Percentiles rank a stretch among this genome's conserved stretches.
Conservation (phyloP, 2,329 filamentous ascomycete species). For the Fusarium nelsonii region DNA sequence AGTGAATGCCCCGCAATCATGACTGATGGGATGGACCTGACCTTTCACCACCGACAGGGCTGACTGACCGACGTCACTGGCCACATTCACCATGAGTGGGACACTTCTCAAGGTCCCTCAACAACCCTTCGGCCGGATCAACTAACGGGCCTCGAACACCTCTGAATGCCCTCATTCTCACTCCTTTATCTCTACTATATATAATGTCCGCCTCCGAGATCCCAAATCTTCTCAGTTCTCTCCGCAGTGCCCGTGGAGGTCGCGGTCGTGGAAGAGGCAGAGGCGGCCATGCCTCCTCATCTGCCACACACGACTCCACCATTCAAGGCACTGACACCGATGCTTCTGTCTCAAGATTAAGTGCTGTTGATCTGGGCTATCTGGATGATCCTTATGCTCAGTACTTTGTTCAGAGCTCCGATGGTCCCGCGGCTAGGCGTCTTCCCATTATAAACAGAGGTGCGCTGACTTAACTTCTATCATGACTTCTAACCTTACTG, state of each 20-base stretch:
- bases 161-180: conserved; percentile 13
- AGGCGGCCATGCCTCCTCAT: conserved; percentile 51
- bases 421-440: conserved; percentile 68
- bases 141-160: conserved; percentile 2
- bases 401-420: conserved; percentile 69
- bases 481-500: conserved; percentile 22
- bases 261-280: conserved; percentile 47
- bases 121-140: conserved; percentile 17
- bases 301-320: conserved; percentile 73
- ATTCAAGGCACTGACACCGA: conserved; percentile 94
- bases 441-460: conserved; percentile 96
- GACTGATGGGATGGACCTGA: neutral
- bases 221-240: conserved; percentile 76
- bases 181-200: neutral
- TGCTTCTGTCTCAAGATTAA: conserved; percentile 88
- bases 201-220: conserved; percentile 79
- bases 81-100: conserved; percentile 1
- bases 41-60: conserved; percentile 9
- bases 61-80: conserved; percentile 30
- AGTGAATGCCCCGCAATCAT: conserved; percentile 28
- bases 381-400: conserved; percentile 83
- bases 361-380: conserved; percentile 88
- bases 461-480: conserved; percentile 53
- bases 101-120: conserved; percentile 3
- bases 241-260: conserved; percentile 58